Conservation (phyloP, 306 rosid genomes). For the Sindora glabra region DNA sequence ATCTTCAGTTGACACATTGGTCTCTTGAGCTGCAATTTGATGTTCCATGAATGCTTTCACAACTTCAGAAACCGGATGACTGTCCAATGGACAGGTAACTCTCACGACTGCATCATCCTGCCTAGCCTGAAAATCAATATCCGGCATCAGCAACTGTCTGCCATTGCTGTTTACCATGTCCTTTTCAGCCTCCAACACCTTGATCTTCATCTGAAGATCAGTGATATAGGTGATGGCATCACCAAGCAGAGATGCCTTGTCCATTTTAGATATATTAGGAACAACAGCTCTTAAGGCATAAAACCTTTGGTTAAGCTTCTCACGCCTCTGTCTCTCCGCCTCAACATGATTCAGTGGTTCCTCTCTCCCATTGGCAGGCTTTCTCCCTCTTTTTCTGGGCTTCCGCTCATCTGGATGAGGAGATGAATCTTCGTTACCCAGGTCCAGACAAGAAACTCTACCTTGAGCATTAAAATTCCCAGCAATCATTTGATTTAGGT, state of each 20-base stretch:
- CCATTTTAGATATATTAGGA: constrained; percentile 92
- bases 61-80: constrained; percentile 70
- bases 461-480: constrained; percentile 59
- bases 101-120: constrained; percentile 68
- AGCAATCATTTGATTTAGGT: constrained; percentile 36
- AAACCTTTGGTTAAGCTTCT: constrained; percentile 90
- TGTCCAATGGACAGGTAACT: constrained; percentile 60
- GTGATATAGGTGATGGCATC: constrained; percentile 81
- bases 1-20: constrained; percentile 40
- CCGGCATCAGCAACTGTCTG: constrained; percentile 31
- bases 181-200: constrained; percentile 73
- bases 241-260: constrained; percentile 89
- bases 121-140: constrained; percentile 69
- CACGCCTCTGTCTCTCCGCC: constrained; percentile 90
- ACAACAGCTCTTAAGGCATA: constrained; percentile 88
- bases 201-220: constrained; percentile 76
- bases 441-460: constrained; percentile 41
- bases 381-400: constrained; percentile 88
- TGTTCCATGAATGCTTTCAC: constrained; percentile 54
- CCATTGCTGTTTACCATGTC: constrained; percentile 36
- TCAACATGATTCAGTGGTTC: constrained; percentile 89
- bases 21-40: constrained; percentile 58
- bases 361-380: constrained; percentile 93
- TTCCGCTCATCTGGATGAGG: constrained; percentile 66
- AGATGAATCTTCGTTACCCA: constrained; percentile 54